These are phyloP conservation scores for Globisporangium nodosum DNA, from an alignment of 352 stramenopile species.

Conservation along the genomic window DNA sequence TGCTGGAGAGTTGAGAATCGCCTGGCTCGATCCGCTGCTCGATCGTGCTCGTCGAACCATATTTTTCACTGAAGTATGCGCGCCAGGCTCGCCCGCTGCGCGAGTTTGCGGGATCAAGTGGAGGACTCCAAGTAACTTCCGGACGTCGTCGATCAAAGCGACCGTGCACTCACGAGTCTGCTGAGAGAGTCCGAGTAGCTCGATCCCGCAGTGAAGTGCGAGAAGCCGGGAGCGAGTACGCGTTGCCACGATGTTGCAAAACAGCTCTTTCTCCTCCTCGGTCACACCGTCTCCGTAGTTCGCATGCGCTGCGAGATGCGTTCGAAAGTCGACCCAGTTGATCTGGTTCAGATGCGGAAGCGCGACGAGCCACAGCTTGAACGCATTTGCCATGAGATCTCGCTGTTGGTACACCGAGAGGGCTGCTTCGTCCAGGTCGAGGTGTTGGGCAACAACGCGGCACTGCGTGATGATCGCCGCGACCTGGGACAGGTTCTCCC, in stretches of 20 bases:
- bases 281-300: constrained; percentile 38
- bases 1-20: not conserved
- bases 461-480: constrained; percentile 48
- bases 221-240: constrained; percentile 30
- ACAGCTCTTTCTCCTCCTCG: constrained; percentile 55
- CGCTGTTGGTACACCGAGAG: constrained; percentile 33
- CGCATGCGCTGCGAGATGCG: constrained; percentile 39
- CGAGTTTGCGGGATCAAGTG: constrained; percentile 20
- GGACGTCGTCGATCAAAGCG: constrained; percentile 20
- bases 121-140: constrained; percentile 23
- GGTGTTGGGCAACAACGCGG: constrained; percentile 19
- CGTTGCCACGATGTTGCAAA: constrained; percentile 44
- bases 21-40: constrained; percentile 8
- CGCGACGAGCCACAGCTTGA: constrained; percentile 58
- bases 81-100: not conserved
- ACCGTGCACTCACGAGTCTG: constrained; percentile 19
- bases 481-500: constrained; percentile 80
- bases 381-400: constrained; percentile 40
- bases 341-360: constrained; percentile 49
- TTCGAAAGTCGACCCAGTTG: constrained; percentile 49
- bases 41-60: constrained; percentile 1
- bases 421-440: constrained; percentile 16
- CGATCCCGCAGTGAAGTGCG: constrained; percentile 32
- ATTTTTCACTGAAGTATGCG: not conserved
- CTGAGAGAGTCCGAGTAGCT: constrained; percentile 27